Evolutionary conservation across 352 stramenopile genomes (phyloP).

Genomic region (Phytophthora citrophthora): DNA sequence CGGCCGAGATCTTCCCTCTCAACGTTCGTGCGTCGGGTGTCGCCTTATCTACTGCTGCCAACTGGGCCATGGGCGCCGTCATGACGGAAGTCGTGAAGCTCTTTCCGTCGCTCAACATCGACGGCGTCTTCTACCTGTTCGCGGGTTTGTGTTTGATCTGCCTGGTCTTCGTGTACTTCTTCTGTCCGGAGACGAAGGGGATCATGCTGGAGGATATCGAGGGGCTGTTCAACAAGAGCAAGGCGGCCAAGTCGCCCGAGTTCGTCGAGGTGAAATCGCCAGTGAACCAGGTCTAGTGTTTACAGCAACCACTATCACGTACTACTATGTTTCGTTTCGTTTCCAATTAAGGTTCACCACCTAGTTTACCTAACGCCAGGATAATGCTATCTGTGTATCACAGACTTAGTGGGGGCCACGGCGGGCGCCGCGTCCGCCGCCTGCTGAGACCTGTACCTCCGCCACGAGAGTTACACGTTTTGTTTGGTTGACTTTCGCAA

Average conservation of each 20-base stretch:
- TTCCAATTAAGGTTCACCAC: too few relatives aligned
- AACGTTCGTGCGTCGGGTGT: slow-evolving; percentile 24
- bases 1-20: slow-evolving; percentile 54
- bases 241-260: slow-evolving; percentile 16
- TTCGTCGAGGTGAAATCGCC: slow-evolving; percentile 39
- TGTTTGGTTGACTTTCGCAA: too few relatives aligned
- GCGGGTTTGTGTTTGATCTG: slow-evolving; percentile 43
- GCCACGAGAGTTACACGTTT: slow-evolving; percentile 35
- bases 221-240: slow-evolving; percentile 32
- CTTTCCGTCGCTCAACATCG: slow-evolving; percentile 30
- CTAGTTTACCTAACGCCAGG: too few relatives aligned
- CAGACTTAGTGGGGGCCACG: slow-evolving; percentile 57
- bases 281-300: neutral
- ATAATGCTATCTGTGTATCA: slow-evolving; percentile 6
- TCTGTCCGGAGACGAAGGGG: slow-evolving; percentile 48
- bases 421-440: slow-evolving; percentile 67
- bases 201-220: slow-evolving; percentile 53
- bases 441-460: slow-evolving; percentile 82
- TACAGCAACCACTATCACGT: too few relatives aligned
- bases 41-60: slow-evolving; percentile 22
- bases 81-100: slow-evolving; percentile 37
- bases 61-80: slow-evolving; percentile 11
- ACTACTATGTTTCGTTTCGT: too few relatives aligned
- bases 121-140: slow-evolving; percentile 65
- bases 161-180: slow-evolving; percentile 42